These are phyloP conservation scores for Fusarium domesticum DNA, from an alignment of 2,329 filamentous ascomycete genomes.

Conservation along the genomic window DNA sequence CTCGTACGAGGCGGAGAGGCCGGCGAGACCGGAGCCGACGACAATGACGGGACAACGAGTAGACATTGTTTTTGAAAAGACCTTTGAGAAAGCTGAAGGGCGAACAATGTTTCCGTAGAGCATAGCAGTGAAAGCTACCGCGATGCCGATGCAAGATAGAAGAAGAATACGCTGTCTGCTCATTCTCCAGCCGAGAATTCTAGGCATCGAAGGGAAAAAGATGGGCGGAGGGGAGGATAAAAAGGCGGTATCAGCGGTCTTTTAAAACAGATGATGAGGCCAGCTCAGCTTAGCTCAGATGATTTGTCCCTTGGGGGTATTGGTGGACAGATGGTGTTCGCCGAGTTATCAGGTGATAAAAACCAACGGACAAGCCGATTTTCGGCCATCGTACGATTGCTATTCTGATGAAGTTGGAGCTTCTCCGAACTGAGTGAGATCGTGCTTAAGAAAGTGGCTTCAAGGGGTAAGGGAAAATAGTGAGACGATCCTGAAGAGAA, in stretches of 20 bases:
- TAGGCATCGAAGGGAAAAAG: slow-evolving; percentile 24
- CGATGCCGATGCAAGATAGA: slow-evolving; percentile 29
- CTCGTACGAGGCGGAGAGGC: slow-evolving; percentile 56
- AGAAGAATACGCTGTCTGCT: slow-evolving; percentile 28
- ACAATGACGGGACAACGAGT: slow-evolving; percentile 47
- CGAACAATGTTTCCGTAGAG: slow-evolving; percentile 27
- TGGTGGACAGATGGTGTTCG: background rate
- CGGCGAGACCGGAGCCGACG: slow-evolving; percentile 64
- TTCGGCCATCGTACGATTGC: too few species aligned
- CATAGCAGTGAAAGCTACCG: slow-evolving; percentile 30
- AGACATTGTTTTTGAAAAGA: slow-evolving; percentile 28
- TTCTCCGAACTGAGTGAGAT: too few species aligned
- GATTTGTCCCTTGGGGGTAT: background rate
- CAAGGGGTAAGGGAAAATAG: too few species aligned
- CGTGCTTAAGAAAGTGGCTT: too few species aligned
- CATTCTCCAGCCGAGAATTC: slow-evolving; percentile 30
- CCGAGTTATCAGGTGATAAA: too few species aligned
- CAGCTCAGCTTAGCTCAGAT: slow-evolving; percentile 6
- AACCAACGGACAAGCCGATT: too few species aligned
- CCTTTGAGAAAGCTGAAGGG: slow-evolving; percentile 16
- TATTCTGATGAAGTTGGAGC: too few species aligned
- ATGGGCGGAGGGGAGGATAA: background rate
- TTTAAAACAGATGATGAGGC: background rate
- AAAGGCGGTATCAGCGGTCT: background rate
- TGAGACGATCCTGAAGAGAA: too few species aligned